phyloP scores from a whole-genome alignment of 2,329 filamentous ascomycete species.

The Fusarium neocosmosporiellum region DNA sequence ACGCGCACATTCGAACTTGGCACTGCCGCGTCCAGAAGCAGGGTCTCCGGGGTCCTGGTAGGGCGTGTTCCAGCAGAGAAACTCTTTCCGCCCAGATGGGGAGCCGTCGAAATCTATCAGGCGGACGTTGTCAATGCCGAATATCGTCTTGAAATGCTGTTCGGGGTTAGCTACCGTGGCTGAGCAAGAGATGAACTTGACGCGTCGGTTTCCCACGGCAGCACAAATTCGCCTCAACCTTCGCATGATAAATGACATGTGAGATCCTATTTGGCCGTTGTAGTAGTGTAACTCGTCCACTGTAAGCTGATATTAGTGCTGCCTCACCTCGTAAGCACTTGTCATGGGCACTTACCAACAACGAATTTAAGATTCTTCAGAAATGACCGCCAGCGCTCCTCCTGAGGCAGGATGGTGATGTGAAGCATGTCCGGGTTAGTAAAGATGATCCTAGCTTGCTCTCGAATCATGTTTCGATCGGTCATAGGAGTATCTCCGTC shows the following conservation, averaged over 20 bases:
- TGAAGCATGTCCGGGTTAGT: conserved; percentile 99
- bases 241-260: conserved; percentile 95
- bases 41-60: conserved; percentile 91
- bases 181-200: conserved; percentile 95
- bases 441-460: conserved; percentile 92
- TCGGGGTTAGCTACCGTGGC: conserved; percentile 94
- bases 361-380: conserved; percentile 91
- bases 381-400: conserved; percentile 88
- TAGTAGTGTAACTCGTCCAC: conserved; percentile 95
- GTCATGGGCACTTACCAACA: conserved; percentile 63
- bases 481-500: conserved; percentile 93
- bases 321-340: neutral
- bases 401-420: conserved; percentile 90
- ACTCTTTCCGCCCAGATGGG: conserved; percentile 90
- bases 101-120: conserved; percentile 93
- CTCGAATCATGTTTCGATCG: conserved; percentile 82
- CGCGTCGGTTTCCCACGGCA: conserved; percentile 83
- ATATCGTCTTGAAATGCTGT: conserved; percentile 93
- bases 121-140: conserved; percentile 83
- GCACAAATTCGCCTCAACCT: conserved; percentile 88
- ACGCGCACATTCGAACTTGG: conserved; percentile 85
- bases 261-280: conserved; percentile 92
- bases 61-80: conserved; percentile 97
- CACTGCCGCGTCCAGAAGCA: conserved; percentile 85
- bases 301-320: conserved; percentile 30